Evolutionary conservation across 805 yeast genomes (phyloP).

Genomic region (Suhomyces canberraensis): DNA sequence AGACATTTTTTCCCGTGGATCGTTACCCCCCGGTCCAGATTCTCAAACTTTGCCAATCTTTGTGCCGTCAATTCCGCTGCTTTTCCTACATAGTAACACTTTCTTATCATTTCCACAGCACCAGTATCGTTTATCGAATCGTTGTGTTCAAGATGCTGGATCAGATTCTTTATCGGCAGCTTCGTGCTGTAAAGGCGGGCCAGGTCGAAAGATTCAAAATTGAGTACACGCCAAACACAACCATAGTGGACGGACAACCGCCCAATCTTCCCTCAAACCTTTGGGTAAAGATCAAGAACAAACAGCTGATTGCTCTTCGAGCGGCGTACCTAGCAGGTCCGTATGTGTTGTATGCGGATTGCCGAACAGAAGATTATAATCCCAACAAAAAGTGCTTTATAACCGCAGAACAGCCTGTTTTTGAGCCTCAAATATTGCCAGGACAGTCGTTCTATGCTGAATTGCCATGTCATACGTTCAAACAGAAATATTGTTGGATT

Average conservation of each 20-base stretch:
- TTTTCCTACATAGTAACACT: too few species aligned
- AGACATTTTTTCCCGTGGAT: too few species aligned
- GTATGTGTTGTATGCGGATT: slow-evolving; percentile 77
- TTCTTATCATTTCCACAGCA: too few species aligned
- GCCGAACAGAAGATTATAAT: slow-evolving; percentile 63
- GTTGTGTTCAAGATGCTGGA: too few species aligned
- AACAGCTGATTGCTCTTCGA: slow-evolving; percentile 66
- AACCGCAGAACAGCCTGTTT: slow-evolving; percentile 75
- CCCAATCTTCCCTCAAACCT: slow-evolving; percentile 22
- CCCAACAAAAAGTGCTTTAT: slow-evolving; percentile 52
- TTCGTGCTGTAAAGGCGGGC: slow-evolving; percentile 52
- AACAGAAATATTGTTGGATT: slow-evolving; percentile 63
- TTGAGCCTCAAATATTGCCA: slow-evolving; percentile 68
- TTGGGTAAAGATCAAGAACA: slow-evolving; percentile 64
- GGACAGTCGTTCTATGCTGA: slow-evolving; percentile 62
- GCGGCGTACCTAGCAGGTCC: slow-evolving; percentile 93
- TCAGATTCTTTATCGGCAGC: slow-evolving; percentile 31
- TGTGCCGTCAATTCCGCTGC: too few species aligned
- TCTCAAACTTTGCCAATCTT: too few species aligned
- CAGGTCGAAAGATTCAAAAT: slow-evolving; percentile 56
- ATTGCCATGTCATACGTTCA: slow-evolving; percentile 61
- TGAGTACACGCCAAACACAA: slow-evolving; percentile 42
- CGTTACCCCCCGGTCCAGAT: too few species aligned
- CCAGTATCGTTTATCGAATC: too few species aligned
- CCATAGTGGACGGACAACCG: slow-evolving; percentile 6